Conservation (phyloP, 192 early-diverging fungal genomes). For the Gamsiella multidivaricata region DNA sequence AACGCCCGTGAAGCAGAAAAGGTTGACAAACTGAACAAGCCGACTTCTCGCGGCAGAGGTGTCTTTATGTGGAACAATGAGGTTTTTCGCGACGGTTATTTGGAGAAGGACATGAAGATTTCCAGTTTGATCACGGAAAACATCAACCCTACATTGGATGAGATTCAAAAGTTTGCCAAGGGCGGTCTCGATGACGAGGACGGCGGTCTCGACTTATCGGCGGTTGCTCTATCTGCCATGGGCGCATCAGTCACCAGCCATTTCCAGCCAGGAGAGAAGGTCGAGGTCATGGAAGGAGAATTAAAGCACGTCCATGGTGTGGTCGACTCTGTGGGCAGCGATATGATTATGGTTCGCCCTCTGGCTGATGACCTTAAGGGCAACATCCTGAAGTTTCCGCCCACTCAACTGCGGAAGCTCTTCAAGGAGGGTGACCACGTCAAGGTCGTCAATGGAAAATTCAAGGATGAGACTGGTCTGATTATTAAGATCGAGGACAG, state of each 20-base stretch:
- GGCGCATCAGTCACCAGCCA: constrained; percentile 62
- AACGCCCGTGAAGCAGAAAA: constrained; percentile 67
- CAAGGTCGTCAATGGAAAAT: constrained; percentile 88
- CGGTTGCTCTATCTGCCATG: constrained; percentile 59
- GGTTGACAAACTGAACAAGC: constrained; percentile 59
- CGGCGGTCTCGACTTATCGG: constrained; percentile 64
- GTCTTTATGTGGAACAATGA: constrained; percentile 69
- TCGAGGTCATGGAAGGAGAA: constrained; percentile 89
- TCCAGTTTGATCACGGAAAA: constrained; percentile 71
- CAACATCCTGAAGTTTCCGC: constrained; percentile 62
- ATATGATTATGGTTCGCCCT: constrained; percentile 76
- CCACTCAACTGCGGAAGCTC: constrained; percentile 86
- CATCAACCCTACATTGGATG: constrained; percentile 91
- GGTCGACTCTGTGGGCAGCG: constrained; percentile 79
- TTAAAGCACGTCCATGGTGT: constrained; percentile 80
- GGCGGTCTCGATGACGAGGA: constrained; percentile 78
- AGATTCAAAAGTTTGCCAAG: constrained; percentile 85
- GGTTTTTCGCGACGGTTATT: constrained; percentile 79
- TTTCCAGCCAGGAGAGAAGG: constrained; percentile 84
- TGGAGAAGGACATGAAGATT: constrained; percentile 85
- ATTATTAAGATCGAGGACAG: constrained; percentile 86
- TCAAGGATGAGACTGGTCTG: constrained; percentile 88
- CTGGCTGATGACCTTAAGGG: constrained; percentile 66
- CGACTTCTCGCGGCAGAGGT: constrained; percentile 67
- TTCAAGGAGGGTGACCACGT: constrained; percentile 95